Percentiles rank a stretch among this genome's conserved stretches.
phyloP scores from a whole-genome alignment of 352 stramenopile genomes.

The Globisporangium solare region DNA sequence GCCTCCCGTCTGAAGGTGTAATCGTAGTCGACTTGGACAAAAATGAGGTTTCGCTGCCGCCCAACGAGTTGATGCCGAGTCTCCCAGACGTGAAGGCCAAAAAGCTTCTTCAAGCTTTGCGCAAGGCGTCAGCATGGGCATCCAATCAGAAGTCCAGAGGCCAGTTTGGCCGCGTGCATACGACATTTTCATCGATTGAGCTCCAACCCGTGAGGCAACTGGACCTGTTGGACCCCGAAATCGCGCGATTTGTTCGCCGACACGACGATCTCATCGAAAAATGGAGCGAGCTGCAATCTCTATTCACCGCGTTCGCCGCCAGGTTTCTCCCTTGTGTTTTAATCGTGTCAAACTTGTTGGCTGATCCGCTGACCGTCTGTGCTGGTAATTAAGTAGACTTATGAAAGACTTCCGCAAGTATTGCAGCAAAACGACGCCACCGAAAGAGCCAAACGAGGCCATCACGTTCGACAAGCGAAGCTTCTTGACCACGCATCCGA shows the following conservation, averaged over 20 bases:
- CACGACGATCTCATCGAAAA: slow-evolving; percentile 56
- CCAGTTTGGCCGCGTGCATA: slow-evolving; percentile 19
- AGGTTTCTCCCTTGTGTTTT: slow-evolving; percentile 25
- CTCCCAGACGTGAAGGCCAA: slow-evolving; percentile 53
- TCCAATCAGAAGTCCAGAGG: slow-evolving; percentile 24
- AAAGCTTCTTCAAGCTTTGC: slow-evolving; percentile 51
- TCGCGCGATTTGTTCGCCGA: slow-evolving; percentile 17
- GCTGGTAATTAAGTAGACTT: slow-evolving; percentile 23
- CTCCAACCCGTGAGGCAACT: slow-evolving; percentile 16
- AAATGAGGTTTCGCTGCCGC: slow-evolving; percentile 49
- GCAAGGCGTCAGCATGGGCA: slow-evolving; percentile 43
- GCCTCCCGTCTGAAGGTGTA: slow-evolving; percentile 46
- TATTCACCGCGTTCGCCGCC: slow-evolving; percentile 50
- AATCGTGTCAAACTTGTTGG: neutral
- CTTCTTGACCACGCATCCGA: slow-evolving; percentile 55
- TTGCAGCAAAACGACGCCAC: slow-evolving; percentile 21
- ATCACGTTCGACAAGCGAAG: slow-evolving; percentile 44
- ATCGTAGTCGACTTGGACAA: slow-evolving; percentile 66
- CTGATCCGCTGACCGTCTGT: neutral
- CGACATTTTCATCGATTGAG: slow-evolving; percentile 12
- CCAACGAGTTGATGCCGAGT: slow-evolving; percentile 35
- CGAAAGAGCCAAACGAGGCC: slow-evolving; percentile 7
- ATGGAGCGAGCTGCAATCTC: slow-evolving; percentile 47
- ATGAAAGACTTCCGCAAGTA: slow-evolving; percentile 63
- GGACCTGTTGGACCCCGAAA: slow-evolving; percentile 23